phyloP scores from a whole-genome alignment of 2,329 filamentous ascomycete species.

The Colletotrichum tamarilloi region DNA sequence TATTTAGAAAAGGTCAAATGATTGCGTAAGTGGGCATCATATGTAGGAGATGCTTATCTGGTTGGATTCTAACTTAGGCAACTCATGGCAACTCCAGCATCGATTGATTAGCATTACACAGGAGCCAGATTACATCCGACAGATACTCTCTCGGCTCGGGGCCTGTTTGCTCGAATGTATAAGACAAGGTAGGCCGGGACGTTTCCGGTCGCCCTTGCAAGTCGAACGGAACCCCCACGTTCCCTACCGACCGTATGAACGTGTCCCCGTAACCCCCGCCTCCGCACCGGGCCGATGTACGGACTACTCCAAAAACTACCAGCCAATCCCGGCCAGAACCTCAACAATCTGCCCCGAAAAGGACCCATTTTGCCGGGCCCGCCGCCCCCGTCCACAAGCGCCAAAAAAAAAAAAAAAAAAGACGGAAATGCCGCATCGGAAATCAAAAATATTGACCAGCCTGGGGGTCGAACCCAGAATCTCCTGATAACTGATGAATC shows the following conservation, averaged over 20 bases:
- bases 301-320: neutral
- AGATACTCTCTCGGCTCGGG: neutral
- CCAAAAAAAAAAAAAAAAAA: neutral
- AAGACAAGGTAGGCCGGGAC: too few relatives aligned
- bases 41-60: too few relatives aligned
- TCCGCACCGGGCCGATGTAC: too few relatives aligned
- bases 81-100: too few relatives aligned
- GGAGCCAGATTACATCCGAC: neutral
- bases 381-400: neutral
- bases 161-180: too few relatives aligned
- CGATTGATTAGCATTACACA: neutral
- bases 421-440: neutral
- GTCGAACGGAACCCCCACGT: neutral
- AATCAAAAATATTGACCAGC: constrained; percentile 17
- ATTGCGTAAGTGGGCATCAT: too few relatives aligned
- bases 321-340: neutral
- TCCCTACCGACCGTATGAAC: neutral
- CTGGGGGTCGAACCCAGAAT: constrained; percentile 37
- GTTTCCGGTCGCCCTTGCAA: too few relatives aligned
- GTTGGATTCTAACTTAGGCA: too few relatives aligned
- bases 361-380: neutral
- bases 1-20: neutral
- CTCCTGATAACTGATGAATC: constrained; percentile 37
- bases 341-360: neutral
- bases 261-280: too few relatives aligned